Evolutionary conservation across 345 rosid genomes (phyloP).

Genomic region (Bruguiera gymnorhiza): DNA sequence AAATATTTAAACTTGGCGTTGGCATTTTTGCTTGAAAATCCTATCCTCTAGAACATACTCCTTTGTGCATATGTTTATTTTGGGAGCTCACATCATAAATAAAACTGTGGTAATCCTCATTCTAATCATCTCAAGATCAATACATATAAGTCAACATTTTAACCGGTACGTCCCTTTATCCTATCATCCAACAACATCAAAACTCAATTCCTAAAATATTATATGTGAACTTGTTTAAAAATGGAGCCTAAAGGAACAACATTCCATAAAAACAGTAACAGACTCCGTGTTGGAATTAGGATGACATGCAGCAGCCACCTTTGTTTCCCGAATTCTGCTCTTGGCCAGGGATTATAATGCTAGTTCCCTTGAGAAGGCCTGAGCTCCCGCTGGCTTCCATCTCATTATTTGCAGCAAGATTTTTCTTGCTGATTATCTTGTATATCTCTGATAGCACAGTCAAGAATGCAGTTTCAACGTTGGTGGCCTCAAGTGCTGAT

Average conservation of each 20-base stretch:
- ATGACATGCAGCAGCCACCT: constrained; percentile 56
- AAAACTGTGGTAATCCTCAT: neutral
- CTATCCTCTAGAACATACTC: too few relatives aligned
- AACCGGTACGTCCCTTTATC: neutral
- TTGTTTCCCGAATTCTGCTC: constrained; percentile 36
- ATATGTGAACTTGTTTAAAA: neutral
- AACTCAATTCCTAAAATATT: neutral
- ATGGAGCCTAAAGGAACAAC: neutral
- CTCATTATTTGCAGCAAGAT: constrained; percentile 52
- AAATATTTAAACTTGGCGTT: too few relatives aligned
- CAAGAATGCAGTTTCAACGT: constrained; percentile 71
- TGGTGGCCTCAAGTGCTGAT: constrained; percentile 76
- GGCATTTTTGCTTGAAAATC: too few relatives aligned
- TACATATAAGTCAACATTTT: neutral
- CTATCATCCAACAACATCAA: neutral
- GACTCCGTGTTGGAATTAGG: constrained; percentile 11
- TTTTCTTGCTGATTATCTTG: constrained; percentile 67
- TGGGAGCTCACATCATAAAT: neutral
- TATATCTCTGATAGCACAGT: constrained; percentile 70
- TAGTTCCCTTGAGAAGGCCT: constrained; percentile 65
- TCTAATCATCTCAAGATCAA: neutral
- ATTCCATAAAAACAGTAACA: neutral
- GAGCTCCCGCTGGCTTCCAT: constrained; percentile 35
- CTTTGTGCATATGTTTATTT: neutral
- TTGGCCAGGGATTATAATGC: constrained; percentile 57